Evolutionary conservation across 495 filamentous ascomycete species (phyloP), one percentile per base, ranked within the genome.

Genomic region (Thozetella sp.): DNA sequence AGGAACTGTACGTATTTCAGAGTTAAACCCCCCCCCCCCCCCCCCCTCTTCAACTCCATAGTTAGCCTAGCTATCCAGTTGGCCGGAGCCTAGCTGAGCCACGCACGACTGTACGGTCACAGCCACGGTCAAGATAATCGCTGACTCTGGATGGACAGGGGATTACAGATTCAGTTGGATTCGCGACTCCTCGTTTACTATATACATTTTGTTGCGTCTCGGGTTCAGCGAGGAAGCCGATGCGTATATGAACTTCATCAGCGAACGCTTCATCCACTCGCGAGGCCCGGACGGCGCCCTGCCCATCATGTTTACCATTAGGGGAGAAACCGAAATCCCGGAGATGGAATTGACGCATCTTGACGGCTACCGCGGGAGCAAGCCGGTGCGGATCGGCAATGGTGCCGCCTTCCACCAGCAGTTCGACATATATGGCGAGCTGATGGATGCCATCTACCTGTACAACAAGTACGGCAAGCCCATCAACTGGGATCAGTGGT

Each of bases 401-500:
- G 88, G 86, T 3, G 89, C 89, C 0, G 88, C 88, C 10, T 89
- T 83, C 69, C 89, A 92, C 67, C 84, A 83, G 46, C 89, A 92
- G 64, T 83, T 90, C 51, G 89, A 92, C 60, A 91, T 90, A 46
- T 92, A 91, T 61, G 88, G 89, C 20, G 89, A 92, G 67, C 78
- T 92, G 0, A 84, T 92, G 81, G 88, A 92, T 68, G 85, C 74
- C 55, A 87, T 92, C 61, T 92, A 92, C 63, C 75, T 92, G 3
- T 90, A 90, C 76, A 90, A 92, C 76, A 90, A 90, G 68, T 88
- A 88, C 65, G 89, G 87, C 15, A 90, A 90, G 64, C 88, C 88
- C 1, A 83, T 90, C 56, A 82, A 86, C 40, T 92, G 88, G 78
- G 89, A 92, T 57, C 84, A 87, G 58, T 92, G 89, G 71, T 58